Base-by-base conservation (phyloP, 139 green algal genomes). In the Micractinium sp. region DNA sequence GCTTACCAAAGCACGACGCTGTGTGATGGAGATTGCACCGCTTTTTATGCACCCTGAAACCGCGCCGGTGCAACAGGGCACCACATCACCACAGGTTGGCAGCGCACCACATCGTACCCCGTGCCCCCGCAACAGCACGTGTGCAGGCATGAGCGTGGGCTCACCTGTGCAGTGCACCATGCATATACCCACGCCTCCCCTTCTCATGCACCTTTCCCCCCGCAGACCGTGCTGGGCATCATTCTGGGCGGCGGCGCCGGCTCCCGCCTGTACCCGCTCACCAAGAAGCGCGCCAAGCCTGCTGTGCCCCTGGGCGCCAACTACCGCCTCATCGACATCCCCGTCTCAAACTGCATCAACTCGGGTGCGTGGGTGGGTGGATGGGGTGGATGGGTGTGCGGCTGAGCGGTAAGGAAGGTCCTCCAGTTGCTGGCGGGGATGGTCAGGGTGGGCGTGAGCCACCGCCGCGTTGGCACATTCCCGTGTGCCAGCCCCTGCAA, bases 341-440 rank as follows among this genome's bases (percentile, higher is more conserved):
- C 98, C 23, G 98, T 99, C 66, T 97, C 92, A 94, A 99, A 99
- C 94, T 99, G 98, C 95, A 98, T 99, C 90, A 99, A 99, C 96
- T 97, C 91, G 92, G 71, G 82, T 78, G 81, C 81, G 79, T 16
- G 19, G 36, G 35, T 61, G 47, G 76, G 18, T 35, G 76, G 35
- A n/a, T 38, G 3, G n/a, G 77, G 23, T 20, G 77, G 9, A n/a
- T n/a, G n/a, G n/a, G n/a, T n/a, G n/a, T n/a, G n/a, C n/a, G n/a
- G n/a, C n/a, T n/a, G n/a, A n/a, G n/a, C n/a, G n/a, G n/a, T n/a
- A n/a, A n/a, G n/a, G n/a, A n/a, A n/a, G n/a, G n/a, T n/a, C n/a
- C n/a, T n/a, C n/a, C n/a, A n/a, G n/a, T n/a, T n/a, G n/a, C n/a
- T n/a, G n/a, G n/a, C n/a, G n/a, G n/a, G n/a, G n/a, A n/a, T n/a